Evolutionary conservation across 768 basidiomycete species (phyloP).

Genomic region (Pleurotus citrinopileatus): DNA sequence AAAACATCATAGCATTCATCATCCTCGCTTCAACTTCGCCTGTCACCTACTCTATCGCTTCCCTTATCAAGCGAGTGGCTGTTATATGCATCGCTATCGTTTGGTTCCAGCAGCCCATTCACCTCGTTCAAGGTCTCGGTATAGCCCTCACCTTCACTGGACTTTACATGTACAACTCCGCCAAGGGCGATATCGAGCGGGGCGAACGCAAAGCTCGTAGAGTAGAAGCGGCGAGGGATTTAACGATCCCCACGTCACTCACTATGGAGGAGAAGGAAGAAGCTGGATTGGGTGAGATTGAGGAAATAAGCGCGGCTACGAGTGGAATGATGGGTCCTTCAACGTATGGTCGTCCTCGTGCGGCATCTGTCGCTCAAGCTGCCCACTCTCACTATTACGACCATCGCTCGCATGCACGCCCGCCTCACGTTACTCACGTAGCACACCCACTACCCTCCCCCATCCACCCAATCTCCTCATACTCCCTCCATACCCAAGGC

Average conservation of each 20-base stretch:
- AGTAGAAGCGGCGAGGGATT: conserved; percentile 66
- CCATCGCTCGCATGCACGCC: conserved; percentile 17
- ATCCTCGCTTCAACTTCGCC: conserved; percentile 95
- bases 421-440: background rate
- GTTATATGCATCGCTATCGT: conserved; percentile 98
- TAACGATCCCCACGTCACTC: conserved; percentile 67
- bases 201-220: conserved; percentile 88
- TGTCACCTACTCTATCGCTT: conserved; percentile 98
- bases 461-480: background rate
- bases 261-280: conserved; percentile 40
- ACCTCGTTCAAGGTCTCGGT: conserved; percentile 84
- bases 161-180: conserved; percentile 93
- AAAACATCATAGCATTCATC: conserved; percentile 97
- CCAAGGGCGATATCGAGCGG: conserved; percentile 88
- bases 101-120: conserved; percentile 91
- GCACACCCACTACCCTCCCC: background rate
- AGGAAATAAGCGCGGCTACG: conserved; percentile 24
- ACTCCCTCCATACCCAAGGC: background rate
- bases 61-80: conserved; percentile 94
- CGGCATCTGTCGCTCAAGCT: conserved; percentile 24
- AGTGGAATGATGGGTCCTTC: conserved; percentile 36
- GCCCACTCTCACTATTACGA: conserved; percentile 19
- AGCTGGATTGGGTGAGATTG: conserved; percentile 21
- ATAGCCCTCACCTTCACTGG: conserved; percentile 88
- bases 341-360: conserved; percentile 35